Conservation (phyloP, 192 early-diverging fungal species). For the Podila verticillata region DNA sequence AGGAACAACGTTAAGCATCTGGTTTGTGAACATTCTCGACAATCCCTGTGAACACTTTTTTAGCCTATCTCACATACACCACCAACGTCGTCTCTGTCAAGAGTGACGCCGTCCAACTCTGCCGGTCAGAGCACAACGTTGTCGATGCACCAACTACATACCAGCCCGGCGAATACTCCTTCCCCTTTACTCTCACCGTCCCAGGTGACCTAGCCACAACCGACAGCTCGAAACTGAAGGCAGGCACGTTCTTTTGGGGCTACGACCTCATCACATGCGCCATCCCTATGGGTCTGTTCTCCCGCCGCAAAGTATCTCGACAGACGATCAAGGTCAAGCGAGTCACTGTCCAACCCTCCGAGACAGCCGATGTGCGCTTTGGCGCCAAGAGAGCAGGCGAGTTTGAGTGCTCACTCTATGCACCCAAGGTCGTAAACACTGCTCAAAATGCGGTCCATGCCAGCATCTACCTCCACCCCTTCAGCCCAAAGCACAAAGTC, state of each 20-base stretch:
- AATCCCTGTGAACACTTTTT: not conserved
- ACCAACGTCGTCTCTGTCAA: not conserved
- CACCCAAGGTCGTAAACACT: not conserved
- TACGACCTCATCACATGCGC: conserved; percentile 6
- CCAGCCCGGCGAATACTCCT: conserved; percentile 4
- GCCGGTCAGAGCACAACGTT: not conserved
- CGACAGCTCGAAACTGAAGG: not conserved
- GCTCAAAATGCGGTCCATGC: not conserved
- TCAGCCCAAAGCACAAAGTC: not conserved
- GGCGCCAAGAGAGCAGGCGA: conserved; percentile 1
- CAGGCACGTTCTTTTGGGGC: not conserved
- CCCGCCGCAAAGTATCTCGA: not conserved
- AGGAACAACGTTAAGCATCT: not conserved
- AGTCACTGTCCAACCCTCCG: not conserved
- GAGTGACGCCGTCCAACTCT: conserved; percentile 14
- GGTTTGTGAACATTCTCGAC: not conserved
- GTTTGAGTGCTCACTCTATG: not conserved
- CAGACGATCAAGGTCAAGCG: not conserved
- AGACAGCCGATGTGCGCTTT: not conserved
- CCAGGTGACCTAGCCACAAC: conserved; percentile 12
- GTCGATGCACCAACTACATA: not conserved
- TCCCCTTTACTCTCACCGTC: conserved; percentile 7
- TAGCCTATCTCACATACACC: conserved; percentile 1
- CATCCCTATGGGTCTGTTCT: not conserved
- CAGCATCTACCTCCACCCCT: not conserved